Evolutionary conservation across 148 eudicot genomes (phyloP).

Genomic region (Oxyria digyna): DNA sequence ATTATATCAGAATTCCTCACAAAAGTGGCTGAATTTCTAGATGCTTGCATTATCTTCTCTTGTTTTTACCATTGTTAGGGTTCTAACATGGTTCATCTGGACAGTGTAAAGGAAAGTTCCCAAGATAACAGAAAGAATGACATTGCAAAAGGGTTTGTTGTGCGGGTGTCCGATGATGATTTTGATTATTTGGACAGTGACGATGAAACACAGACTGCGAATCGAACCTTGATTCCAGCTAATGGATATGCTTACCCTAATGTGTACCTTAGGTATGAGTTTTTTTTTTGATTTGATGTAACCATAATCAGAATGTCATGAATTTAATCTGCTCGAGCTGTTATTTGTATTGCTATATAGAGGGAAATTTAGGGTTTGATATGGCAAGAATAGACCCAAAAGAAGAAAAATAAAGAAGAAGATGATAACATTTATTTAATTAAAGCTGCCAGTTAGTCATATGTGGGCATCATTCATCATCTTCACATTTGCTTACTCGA

Average conservation of each 20-base stretch:
- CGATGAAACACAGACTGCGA: slow-evolving; percentile 22
- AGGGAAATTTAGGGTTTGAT: too few relatives aligned
- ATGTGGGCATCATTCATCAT: neutral
- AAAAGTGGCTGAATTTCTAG: too few relatives aligned
- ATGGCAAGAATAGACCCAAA: too few relatives aligned
- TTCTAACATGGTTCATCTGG: neutral
- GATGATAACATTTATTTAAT: neutral
- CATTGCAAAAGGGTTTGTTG: slow-evolving; percentile 33
- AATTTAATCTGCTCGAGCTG: too few relatives aligned
- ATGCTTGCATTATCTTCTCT: too few relatives aligned
- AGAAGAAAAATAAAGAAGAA: too few relatives aligned
- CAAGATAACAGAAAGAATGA: slow-evolving; percentile 17
- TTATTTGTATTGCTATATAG: too few relatives aligned
- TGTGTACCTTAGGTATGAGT: slow-evolving; percentile 33
- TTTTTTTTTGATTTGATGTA: neutral
- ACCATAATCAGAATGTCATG: neutral
- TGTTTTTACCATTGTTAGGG: neutral
- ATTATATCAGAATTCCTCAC: too few relatives aligned
- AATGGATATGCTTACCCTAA: slow-evolving; percentile 42
- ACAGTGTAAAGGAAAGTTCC: slow-evolving; percentile 22
- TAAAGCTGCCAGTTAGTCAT: neutral
- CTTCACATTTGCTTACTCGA: neutral
- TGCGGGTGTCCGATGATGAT: slow-evolving; percentile 43
- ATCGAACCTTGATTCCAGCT: slow-evolving; percentile 23
- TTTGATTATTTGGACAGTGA: too few relatives aligned